phyloP scores from a whole-genome alignment of 805 yeast species.

The Wickerhamiella allomyrinae region DNA sequence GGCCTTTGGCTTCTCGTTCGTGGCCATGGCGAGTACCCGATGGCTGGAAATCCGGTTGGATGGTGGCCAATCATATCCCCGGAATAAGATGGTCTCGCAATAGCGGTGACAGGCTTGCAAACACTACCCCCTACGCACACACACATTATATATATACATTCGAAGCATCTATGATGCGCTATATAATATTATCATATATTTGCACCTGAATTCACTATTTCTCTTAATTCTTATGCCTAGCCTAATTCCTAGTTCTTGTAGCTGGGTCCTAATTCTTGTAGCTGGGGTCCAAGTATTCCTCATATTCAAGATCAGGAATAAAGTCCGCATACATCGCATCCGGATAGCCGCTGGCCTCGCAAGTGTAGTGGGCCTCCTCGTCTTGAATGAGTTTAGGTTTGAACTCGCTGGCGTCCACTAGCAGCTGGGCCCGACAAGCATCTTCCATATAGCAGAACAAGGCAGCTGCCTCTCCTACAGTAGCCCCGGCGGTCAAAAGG shows the following conservation, averaged over 20 bases:
- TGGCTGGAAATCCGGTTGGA: constrained; percentile 15
- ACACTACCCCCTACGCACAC: too few relatives aligned
- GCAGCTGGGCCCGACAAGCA: constrained; percentile 49
- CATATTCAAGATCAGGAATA: constrained; percentile 13
- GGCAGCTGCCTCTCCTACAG: constrained; percentile 65
- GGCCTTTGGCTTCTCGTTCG: constrained; percentile 49
- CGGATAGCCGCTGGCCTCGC: constrained; percentile 44
- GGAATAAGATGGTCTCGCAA: neutral
- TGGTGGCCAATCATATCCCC: constrained; percentile 2
- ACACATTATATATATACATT: too few relatives aligned
- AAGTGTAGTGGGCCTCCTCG: constrained; percentile 55
- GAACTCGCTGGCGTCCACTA: constrained; percentile 42
- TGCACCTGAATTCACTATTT: too few relatives aligned
- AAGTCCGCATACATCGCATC: constrained; percentile 59
- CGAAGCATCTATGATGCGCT: too few relatives aligned
- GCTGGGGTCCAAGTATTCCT: constrained; percentile 10
- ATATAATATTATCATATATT: too few relatives aligned
- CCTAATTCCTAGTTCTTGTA: too few relatives aligned
- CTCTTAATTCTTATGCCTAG: too few relatives aligned
- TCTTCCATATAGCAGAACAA: constrained; percentile 49
- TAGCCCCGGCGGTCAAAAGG: constrained; percentile 50
- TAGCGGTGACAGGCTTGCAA: too few relatives aligned
- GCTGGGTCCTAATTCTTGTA: constrained; percentile 11
- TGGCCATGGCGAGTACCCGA: constrained; percentile 26
- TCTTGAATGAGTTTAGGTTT: constrained; percentile 36